phyloP scores from a whole-genome alignment of 2,329 filamentous ascomycete species.

The Ophiostoma piceae region DNA sequence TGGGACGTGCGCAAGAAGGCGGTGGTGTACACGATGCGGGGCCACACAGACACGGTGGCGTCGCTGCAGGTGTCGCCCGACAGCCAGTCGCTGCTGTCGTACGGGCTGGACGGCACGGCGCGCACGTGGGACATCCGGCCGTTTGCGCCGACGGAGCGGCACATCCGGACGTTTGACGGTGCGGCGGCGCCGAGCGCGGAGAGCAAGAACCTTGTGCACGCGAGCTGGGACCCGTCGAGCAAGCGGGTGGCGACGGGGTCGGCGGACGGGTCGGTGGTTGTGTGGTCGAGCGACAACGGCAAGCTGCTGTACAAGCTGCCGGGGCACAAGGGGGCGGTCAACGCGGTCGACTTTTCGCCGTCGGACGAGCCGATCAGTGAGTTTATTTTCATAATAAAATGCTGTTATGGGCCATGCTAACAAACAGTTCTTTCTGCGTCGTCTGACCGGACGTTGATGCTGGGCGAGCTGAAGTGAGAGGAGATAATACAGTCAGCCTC shows the following conservation, averaged over 20 bases:
- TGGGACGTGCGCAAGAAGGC: conserved; percentile 95
- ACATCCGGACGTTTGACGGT: conserved; percentile 87
- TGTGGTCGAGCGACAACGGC: conserved; percentile 85
- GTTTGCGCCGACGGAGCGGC: conserved; percentile 82
- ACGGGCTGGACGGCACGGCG: conserved; percentile 89
- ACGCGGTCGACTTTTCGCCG: conserved; percentile 87
- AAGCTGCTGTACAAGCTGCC: conserved; percentile 93
- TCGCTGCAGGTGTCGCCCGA: conserved; percentile 90
- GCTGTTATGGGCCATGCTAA: conserved; percentile 35
- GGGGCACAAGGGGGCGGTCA: conserved; percentile 91
- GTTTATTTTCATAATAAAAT: conserved; percentile 40
- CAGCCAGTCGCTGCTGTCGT: conserved; percentile 81
- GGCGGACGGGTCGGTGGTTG: conserved; percentile 81
- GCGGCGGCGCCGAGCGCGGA: conserved; percentile 51
- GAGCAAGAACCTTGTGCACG: conserved; percentile 84
- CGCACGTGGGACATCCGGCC: conserved; percentile 94
- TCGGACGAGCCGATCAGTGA: conserved; percentile 72
- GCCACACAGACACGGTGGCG: conserved; percentile 87
- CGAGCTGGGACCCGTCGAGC: conserved; percentile 83
- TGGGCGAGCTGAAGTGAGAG: conserved; percentile 70
- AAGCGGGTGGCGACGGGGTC: conserved; percentile 84
- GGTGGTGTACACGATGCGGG: conserved; percentile 78
- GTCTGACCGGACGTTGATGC: conserved; percentile 77
- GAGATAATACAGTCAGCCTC: neutral
- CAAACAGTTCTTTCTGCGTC: conserved; percentile 74